phyloP scores from a whole-genome alignment of 768 basidiomycete species.

The Nidula microcarpa region DNA sequence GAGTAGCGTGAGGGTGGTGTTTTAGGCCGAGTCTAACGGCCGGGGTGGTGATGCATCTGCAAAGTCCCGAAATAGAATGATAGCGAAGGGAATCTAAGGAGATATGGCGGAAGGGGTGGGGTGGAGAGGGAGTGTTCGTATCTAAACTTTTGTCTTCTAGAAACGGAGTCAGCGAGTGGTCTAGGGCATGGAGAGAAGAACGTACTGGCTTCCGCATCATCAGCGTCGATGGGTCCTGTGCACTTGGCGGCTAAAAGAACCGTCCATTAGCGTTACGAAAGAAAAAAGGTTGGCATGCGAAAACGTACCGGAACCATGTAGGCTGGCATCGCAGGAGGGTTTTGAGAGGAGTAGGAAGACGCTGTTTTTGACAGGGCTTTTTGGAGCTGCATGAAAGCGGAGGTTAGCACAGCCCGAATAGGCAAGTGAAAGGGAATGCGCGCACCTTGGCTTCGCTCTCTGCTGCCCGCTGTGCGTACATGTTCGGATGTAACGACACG shows the following conservation, averaged over 20 bases:
- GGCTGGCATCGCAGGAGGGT: conserved; percentile 22
- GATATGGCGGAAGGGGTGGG: neutral
- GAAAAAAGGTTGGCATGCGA: neutral
- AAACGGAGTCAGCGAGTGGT: conserved; percentile 2
- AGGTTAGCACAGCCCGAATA: conserved; percentile 1
- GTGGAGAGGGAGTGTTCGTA: conserved; percentile 10
- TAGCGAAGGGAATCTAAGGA: conserved; percentile 1
- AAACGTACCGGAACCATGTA: conserved; percentile 35
- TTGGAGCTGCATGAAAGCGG: conserved; percentile 40
- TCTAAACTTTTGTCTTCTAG: conserved; percentile 24
- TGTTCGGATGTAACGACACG: conserved; percentile 63
- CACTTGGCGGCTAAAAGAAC: conserved; percentile 25
- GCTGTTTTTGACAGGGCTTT: conserved; percentile 59
- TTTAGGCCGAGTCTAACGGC: neutral
- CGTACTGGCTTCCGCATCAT: conserved; percentile 56
- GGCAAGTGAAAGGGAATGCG: neutral
- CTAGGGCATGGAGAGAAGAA: conserved; percentile 13
- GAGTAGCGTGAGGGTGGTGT: neutral
- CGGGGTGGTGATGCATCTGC: neutral
- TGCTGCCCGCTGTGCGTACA: conserved; percentile 65
- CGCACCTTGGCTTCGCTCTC: conserved; percentile 76
- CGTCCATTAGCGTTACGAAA: neutral
- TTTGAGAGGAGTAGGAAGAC: conserved; percentile 29
- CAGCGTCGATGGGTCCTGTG: conserved; percentile 39
- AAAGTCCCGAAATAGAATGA: conserved; percentile 3